Conservation (phyloP, 306 rosid genomes). For the Quercus cerris region DNA sequence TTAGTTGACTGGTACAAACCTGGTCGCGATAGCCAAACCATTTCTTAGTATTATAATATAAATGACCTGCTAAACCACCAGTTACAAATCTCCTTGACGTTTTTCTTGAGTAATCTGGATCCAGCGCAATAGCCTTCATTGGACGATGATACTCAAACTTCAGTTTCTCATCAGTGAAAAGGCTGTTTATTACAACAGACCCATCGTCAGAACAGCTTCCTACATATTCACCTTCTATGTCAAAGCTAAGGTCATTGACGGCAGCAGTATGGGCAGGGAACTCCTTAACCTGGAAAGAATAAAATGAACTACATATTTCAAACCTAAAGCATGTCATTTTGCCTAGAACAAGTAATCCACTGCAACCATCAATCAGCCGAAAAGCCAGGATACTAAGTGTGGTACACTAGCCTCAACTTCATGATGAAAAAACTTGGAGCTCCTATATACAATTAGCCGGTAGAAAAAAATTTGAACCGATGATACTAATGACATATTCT, state of each 20-base stretch:
- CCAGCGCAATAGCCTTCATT: slow-evolving; percentile 89
- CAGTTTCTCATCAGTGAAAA: slow-evolving; percentile 80
- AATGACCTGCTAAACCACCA: slow-evolving; percentile 97
- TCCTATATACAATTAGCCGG: not conserved
- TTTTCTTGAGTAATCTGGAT: slow-evolving; percentile 78
- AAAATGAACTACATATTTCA: slow-evolving; percentile 25
- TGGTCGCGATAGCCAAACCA: slow-evolving; percentile 95
- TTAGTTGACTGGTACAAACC: slow-evolving; percentile 46
- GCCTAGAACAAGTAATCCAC: slow-evolving; percentile 11
- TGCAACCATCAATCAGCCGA: slow-evolving; percentile 3
- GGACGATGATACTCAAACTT: slow-evolving; percentile 94
- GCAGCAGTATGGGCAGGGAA: slow-evolving; percentile 76
- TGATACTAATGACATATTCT: not conserved
- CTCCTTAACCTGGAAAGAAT: slow-evolving; percentile 73
- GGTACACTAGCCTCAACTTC: not conserved
- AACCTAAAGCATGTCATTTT: slow-evolving; percentile 16
- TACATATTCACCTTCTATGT: slow-evolving; percentile 79
- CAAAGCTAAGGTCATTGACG: slow-evolving; percentile 93
- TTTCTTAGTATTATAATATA: slow-evolving; percentile 78
- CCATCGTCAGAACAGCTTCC: slow-evolving; percentile 99
- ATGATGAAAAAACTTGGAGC: not conserved
- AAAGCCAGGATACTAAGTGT: not conserved
- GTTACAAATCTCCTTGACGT: slow-evolving; percentile 84
- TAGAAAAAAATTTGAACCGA: not conserved
- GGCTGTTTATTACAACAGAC: slow-evolving; percentile 73